These are phyloP conservation scores for Guyanaporus albipodus DNA, from an alignment of 768 basidiomycete genomes.

Conservation along the genomic window DNA sequence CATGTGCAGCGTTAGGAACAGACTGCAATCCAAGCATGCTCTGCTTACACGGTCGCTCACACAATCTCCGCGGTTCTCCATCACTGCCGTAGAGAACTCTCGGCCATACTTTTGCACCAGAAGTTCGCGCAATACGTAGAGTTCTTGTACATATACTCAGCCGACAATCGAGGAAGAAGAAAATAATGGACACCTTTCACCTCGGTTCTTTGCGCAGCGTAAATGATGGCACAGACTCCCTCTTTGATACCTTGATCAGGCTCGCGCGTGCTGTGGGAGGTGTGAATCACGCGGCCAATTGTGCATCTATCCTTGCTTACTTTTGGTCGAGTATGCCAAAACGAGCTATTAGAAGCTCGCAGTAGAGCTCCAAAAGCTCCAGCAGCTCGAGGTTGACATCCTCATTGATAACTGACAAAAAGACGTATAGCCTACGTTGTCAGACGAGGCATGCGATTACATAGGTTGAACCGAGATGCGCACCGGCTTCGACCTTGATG, in stretches of 20 bases:
- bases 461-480: conserved; percentile 27
- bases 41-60: conserved; percentile 77
- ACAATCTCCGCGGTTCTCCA: conserved; percentile 78
- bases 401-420: conserved; percentile 66
- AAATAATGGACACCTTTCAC: conserved; percentile 64
- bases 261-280: conserved; percentile 55
- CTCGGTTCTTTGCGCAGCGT: conserved; percentile 89
- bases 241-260: conserved; percentile 87
- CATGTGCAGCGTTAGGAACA: conserved; percentile 1
- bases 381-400: conserved; percentile 84
- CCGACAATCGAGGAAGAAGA: background rate
- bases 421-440: conserved; percentile 13
- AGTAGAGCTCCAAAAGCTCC: conserved; percentile 91
- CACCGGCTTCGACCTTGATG: conserved; percentile 82
- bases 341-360: conserved; percentile 87
- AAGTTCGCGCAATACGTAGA: conserved; percentile 87
- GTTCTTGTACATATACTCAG: conserved; percentile 45
- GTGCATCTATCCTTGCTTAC: conserved; percentile 41
- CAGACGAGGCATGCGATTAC: conserved; percentile 1
- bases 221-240: conserved; percentile 83
- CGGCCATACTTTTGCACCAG: conserved; percentile 96
- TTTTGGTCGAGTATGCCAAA: conserved; percentile 89
- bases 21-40: background rate
- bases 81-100: conserved; percentile 79
- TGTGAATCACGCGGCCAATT: conserved; percentile 5